A percentile compares a stretch with the other conserved stretches of the same genome.
phyloP scores from a whole-genome alignment of 768 basidiomycete species.

The Pulveroboletus frians region DNA sequence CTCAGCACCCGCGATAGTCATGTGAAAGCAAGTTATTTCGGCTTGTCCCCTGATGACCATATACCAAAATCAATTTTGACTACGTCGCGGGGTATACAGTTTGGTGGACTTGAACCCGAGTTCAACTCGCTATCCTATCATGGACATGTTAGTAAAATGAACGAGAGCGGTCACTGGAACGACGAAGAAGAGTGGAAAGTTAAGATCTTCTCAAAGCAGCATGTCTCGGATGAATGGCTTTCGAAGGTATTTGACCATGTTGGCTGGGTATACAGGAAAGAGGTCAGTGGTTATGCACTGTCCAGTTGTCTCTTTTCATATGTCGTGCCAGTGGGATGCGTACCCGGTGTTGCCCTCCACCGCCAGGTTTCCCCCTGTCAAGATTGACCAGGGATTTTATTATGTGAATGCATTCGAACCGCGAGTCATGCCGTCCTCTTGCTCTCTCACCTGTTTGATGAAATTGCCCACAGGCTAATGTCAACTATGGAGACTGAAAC shows the following conservation, averaged over 20 bases:
- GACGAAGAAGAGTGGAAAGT: slow-evolving; percentile 56
- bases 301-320: slow-evolving; percentile 3
- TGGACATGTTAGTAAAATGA: slow-evolving; percentile 40
- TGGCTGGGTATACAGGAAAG: slow-evolving; percentile 79
- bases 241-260: slow-evolving; percentile 61
- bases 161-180: slow-evolving; percentile 19
- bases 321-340: slow-evolving; percentile 62
- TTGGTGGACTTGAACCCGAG: slow-evolving; percentile 58
- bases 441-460: slow-evolving; percentile 1
- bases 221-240: slow-evolving; percentile 67
- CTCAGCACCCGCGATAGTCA: slow-evolving; percentile 68
- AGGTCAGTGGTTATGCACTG: slow-evolving; percentile 37
- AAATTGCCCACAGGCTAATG: slow-evolving; percentile 49
- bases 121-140: slow-evolving; percentile 89
- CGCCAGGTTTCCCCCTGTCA: slow-evolving; percentile 66
- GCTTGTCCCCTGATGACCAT: slow-evolving; percentile 37
- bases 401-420: slow-evolving; percentile 93
- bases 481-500: slow-evolving; percentile 96
- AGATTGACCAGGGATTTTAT: slow-evolving; percentile 73
- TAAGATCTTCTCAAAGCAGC: slow-evolving; percentile 78
- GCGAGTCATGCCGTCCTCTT: slow-evolving; percentile 38
- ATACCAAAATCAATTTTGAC: slow-evolving; percentile 70
- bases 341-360: slow-evolving; percentile 72
- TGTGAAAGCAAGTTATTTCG: slow-evolving; percentile 67
- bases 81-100: slow-evolving; percentile 53